Evolutionary conservation across 805 yeast species (phyloP).

Genomic region (Saturnispora ahearnii): DNA sequence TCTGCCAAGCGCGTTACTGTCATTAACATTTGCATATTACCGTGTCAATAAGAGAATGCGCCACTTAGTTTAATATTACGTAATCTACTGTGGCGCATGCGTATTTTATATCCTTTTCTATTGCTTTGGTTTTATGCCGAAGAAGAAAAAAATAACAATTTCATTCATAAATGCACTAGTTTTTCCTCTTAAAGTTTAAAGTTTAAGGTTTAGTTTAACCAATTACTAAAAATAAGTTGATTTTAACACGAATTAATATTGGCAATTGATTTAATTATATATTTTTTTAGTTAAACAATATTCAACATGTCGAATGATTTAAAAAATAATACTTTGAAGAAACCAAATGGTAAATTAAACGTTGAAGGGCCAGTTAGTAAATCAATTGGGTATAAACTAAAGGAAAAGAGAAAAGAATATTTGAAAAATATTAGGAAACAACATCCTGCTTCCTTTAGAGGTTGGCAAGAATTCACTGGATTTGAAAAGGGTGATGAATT

Average conservation of each 20-base stretch:
- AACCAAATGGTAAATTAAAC: constrained; percentile 10
- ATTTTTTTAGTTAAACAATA: too few relatives aligned
- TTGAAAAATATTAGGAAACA: constrained; percentile 32
- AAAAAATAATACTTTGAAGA: background rate
- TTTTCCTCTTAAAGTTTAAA: too few relatives aligned
- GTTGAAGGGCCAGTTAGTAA: constrained; percentile 23
- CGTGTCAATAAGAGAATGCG: background rate
- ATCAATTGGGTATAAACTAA: constrained; percentile 19
- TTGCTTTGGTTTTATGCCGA: background rate
- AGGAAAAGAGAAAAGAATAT: constrained; percentile 14
- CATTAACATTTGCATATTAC: background rate
- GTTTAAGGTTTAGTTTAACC: too few relatives aligned
- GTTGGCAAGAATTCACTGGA: constrained; percentile 92
- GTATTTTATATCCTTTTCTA: background rate
- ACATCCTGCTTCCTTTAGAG: constrained; percentile 63
- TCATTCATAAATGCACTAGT: background rate
- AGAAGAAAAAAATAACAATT: background rate
- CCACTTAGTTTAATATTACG: background rate
- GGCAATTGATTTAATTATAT: too few relatives aligned
- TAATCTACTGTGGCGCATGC: background rate
- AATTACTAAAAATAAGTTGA: too few relatives aligned
- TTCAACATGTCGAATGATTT: background rate
- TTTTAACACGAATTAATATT: too few relatives aligned
- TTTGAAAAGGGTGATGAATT: constrained; percentile 66
- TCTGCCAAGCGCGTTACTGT: background rate